Percentiles rank a stretch among this genome's conserved stretches.
Conservation (phyloP, 345 rosid genomes). For the Schrenkiella parvula region DNA sequence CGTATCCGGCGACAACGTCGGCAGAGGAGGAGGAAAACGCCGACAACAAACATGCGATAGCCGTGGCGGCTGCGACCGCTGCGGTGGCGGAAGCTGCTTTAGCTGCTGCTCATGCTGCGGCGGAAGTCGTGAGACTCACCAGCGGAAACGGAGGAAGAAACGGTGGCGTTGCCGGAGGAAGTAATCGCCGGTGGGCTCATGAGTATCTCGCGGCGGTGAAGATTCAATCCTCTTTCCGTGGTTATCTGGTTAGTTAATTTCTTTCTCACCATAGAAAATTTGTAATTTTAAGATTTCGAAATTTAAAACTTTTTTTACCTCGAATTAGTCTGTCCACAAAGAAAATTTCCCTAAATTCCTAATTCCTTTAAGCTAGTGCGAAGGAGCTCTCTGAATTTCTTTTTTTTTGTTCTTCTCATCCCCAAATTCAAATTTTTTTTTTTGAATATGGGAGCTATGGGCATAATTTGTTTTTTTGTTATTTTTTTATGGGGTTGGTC, state of each 20-base stretch:
- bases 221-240: conserved; percentile 84
- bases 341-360: not conserved
- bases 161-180: not conserved
- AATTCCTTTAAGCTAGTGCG: not conserved
- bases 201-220: conserved; percentile 50
- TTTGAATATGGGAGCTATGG: not conserved
- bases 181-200: conserved; percentile 36
- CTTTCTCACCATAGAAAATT: not conserved
- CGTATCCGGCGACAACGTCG: not conserved
- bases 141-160: conserved; percentile 28
- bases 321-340: not conserved
- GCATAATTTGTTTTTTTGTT: not conserved
- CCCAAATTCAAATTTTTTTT: not conserved
- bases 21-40: conserved; percentile 22
- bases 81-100: conserved; percentile 91
- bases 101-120: conserved; percentile 94
- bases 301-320: not conserved
- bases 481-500: not conserved
- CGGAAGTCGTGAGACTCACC: conserved; percentile 84
- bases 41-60: conserved; percentile 66
- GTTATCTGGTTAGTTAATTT: conserved; percentile 69
- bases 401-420: not conserved
- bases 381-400: not conserved
- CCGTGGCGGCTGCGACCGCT: conserved; percentile 47
- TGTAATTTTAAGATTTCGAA: not conserved